Conservation (phyloP, 805 yeast species). For the Wickerhamomyces strasburgensis region DNA sequence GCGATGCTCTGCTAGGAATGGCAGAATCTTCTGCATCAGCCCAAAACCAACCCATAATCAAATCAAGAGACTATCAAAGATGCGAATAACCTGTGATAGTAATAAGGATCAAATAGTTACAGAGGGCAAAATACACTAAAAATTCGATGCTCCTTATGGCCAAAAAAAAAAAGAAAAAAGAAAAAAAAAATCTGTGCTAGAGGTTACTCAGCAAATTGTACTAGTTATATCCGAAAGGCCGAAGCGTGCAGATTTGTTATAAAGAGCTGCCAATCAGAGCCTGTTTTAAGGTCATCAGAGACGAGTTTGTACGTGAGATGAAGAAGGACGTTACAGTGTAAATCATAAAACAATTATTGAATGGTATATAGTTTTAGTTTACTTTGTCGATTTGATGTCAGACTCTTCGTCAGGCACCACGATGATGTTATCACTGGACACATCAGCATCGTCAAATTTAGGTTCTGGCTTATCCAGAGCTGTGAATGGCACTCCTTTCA, state of each 20-base stretch:
- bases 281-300: neutral
- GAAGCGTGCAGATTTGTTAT: neutral
- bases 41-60: slow-evolving; percentile 88
- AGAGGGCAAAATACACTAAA: too few species aligned
- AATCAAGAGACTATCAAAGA: neutral
- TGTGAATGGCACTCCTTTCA: slow-evolving; percentile 26
- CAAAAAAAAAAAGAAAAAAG: too few species aligned
- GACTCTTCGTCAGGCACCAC: slow-evolving; percentile 9
- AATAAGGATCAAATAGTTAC: too few species aligned
- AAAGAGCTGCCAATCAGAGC: neutral
- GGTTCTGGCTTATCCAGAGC: slow-evolving; percentile 25
- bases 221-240: neutral
- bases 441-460: neutral
- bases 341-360: neutral
- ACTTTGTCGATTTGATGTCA: too few species aligned
- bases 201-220: too few species aligned
- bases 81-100: neutral
- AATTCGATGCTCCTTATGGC: neutral
- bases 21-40: slow-evolving; percentile 35
- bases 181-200: neutral
- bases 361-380: too few species aligned
- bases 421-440: neutral
- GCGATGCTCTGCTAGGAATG: slow-evolving; percentile 2
- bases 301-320: neutral
- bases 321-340: neutral